Conservation (phyloP, 148 eudicot genomes). For the Fallopia convolvulus region DNA sequence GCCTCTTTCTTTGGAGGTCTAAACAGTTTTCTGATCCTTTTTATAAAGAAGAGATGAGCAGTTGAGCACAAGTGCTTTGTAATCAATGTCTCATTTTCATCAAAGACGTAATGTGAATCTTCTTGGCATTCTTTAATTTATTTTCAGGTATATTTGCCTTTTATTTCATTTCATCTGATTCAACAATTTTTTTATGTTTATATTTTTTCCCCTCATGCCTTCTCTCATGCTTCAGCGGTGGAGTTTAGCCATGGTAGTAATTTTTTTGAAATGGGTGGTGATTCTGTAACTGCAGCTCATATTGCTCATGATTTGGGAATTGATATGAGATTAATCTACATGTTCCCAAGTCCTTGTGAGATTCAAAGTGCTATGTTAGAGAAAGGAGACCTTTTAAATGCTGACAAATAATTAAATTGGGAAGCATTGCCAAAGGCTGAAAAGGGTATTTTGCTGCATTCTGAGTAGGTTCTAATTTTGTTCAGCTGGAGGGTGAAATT, state of each 20-base stretch:
- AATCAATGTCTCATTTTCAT: background rate
- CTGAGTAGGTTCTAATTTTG: slow-evolving; percentile 16
- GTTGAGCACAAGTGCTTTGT: background rate
- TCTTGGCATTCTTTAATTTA: background rate
- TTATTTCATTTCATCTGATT: background rate
- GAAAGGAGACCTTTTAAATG: slow-evolving; percentile 23
- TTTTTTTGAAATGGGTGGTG: slow-evolving; percentile 79
- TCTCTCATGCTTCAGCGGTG: slow-evolving; percentile 55
- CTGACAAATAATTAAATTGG: slow-evolving; percentile 21
- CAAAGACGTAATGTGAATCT: background rate
- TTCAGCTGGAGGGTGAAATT: slow-evolving; percentile 21
- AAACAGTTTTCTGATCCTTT: too few relatives aligned
- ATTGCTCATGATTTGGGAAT: slow-evolving; percentile 65
- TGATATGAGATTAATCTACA: slow-evolving; percentile 68
- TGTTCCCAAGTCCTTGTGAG: slow-evolving; percentile 59
- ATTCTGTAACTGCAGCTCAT: slow-evolving; percentile 77
- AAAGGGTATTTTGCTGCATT: slow-evolving; percentile 16
- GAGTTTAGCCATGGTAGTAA: slow-evolving; percentile 54
- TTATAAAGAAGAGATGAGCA: too few relatives aligned
- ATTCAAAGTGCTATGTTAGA: slow-evolving; percentile 49
- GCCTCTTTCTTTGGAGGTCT: too few relatives aligned
- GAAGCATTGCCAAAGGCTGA: slow-evolving; percentile 21
- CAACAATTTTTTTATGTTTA: background rate
- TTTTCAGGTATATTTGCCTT: background rate
- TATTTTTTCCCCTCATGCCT: slow-evolving; percentile 32